Base-by-base conservation (phyloP, 495 filamentous ascomycete genomes). In the Penicillium ochrochloron region DNA sequence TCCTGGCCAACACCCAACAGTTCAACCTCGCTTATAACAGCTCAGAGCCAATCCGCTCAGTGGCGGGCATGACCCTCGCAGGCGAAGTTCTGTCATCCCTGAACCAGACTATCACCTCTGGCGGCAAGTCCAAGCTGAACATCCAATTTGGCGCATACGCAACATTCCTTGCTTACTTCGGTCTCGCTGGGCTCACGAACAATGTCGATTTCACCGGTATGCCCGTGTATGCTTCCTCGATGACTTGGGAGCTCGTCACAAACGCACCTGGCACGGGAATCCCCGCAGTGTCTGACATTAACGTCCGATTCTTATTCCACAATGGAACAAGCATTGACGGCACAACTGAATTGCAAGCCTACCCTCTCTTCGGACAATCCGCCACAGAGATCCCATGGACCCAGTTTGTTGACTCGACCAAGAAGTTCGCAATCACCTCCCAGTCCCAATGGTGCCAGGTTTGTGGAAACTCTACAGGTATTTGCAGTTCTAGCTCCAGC, bases 231-330 rank as follows among this genome's bases (percentile, higher is more conserved):
- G 82, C 83, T 8, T 83, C 83, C 4, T 80, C 78, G 9, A 86
- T 86, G 82, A 70, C 72, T 17, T 85, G 83, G 75, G 83, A 86
- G 69, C 78, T 86, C 5, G 78, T 84, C 60, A 85, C 83, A 23
- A 75, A 80, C 54, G 73, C 74, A 14, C 68, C 63, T 54, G 84
- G 76, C 0, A 66, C 67, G 10, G 66, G 56, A 0, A 82, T 84
- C 52, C 81, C 80, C 0, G 41, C 68, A 2, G 10, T 67, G 2
- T 73, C 71, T 2, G 72, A 73, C 0, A 71, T 85, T 35, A 74
- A 68, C 39, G 82, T 86, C 12, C 79, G 83, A n/a, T 86, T 86
- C 69, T 34, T 80, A 21, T 86, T 84, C 71, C 82, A 80, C 67
- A 86, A 86, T 61, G 82, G 83, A 14, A 84, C 83, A 7, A 71